phyloP scores from a whole-genome alignment of 441 rosid species.

The Eruca vesicaria region DNA sequence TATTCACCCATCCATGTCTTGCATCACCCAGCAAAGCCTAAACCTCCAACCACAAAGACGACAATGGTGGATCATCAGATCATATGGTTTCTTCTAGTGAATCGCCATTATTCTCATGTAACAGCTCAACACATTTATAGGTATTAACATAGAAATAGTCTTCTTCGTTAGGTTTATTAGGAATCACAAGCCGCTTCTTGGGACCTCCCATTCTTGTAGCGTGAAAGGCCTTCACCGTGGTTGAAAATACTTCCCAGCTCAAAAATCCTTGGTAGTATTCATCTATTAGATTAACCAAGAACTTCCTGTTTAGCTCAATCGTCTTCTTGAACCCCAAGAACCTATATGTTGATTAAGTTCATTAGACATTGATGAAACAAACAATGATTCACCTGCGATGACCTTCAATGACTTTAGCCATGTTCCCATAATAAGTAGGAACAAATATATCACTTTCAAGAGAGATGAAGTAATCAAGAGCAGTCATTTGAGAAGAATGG shows the following conservation, averaged over 20 bases:
- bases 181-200: no score
- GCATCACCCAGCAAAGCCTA: background rate
- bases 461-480: constrained; percentile 87
- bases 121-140: no score
- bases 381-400: constrained; percentile 71
- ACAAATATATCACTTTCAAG: constrained; percentile 90
- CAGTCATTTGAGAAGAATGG: constrained; percentile 97
- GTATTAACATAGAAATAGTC: no score
- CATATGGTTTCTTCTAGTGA: constrained; percentile 17
- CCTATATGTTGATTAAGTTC: background rate
- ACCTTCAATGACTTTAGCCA: constrained; percentile 98
- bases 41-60: no score
- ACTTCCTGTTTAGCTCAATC: no score
- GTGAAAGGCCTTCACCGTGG: no score
- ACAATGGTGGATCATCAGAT: background rate
- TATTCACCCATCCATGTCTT: constrained; percentile 19
- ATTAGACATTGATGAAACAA: background rate
- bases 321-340: no score
- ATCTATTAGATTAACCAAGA: no score
- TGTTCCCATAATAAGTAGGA: constrained; percentile 93
- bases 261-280: no score
- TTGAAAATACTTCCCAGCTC: no score
- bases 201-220: no score
- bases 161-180: no score
- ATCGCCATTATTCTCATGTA: background rate